These are phyloP conservation scores for Torulaspora globosa DNA, from an alignment of 1,139 yeast genomes.

Conservation along the genomic window DNA sequence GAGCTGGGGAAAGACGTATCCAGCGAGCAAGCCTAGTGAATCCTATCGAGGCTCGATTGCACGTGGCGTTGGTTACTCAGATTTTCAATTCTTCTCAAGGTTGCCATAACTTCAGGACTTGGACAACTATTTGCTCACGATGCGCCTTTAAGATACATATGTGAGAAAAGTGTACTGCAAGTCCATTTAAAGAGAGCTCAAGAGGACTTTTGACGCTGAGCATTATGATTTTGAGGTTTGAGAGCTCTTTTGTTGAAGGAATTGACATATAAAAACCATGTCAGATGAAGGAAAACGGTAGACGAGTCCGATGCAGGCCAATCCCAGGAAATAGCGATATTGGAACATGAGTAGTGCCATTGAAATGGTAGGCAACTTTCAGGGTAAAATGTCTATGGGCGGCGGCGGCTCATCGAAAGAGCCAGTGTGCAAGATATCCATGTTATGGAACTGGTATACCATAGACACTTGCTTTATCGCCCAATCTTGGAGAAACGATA, in stretches of 20 bases:
- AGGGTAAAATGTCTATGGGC: slow-evolving; percentile 30
- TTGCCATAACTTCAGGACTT: background rate
- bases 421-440: slow-evolving; percentile 34
- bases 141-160: slow-evolving; percentile 4
- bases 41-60: background rate
- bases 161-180: background rate
- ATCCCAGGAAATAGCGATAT: no score
- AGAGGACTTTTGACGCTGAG: background rate
- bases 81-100: background rate
- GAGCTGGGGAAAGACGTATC: slow-evolving; percentile 1
- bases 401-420: slow-evolving; percentile 8
- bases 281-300: background rate
- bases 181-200: background rate
- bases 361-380: slow-evolving; percentile 1
- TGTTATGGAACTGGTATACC: slow-evolving; percentile 59
- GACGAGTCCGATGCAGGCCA: background rate
- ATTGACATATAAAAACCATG: background rate
- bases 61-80: background rate
- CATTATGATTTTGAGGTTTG: slow-evolving; percentile 1
- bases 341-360: slow-evolving; percentile 1
- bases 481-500: slow-evolving; percentile 59
- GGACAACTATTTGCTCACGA: slow-evolving; percentile 10
- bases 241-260: background rate
- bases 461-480: slow-evolving; percentile 61
- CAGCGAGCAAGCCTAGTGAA: background rate